Evolutionary conservation across 768 basidiomycete genomes (phyloP), one percentile per base, ranked within the genome.

Genomic region (Tephrocybe sp.): DNA sequence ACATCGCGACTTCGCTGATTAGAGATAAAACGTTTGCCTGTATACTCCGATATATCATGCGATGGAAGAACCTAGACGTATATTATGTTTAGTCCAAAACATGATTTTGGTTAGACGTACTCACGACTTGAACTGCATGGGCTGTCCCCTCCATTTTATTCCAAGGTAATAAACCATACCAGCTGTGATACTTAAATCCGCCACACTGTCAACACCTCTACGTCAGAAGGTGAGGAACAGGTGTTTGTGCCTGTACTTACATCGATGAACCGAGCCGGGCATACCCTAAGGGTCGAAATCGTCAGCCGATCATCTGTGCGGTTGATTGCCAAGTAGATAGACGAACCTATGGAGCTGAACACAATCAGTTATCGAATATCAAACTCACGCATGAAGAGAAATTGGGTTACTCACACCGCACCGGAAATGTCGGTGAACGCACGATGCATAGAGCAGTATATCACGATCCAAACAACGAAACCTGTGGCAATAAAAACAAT

Each of bases 101-200:
- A 24, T 8, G 16, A 2, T 16, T 5, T 11, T 3, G 7, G 11
- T n/a, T n/a, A 28, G 16, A 15, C 1, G 16, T 15, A 27, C 34
- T 47, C 24, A 47, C 45, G 22, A 2, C 19, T 47, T 47, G 1
- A 34, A 35, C 22, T 34, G 44, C 35, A 44, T 28, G 26, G 44
- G 24, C 26, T 37, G 45, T 9, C 45, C 45, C 16, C 25, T 47
- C n/a, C 26, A 18, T 24, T 16, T 47, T 2, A 47, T 37, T 2
- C 45, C 36, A 27, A 47, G 36, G 24, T 47, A 47, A n/a, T 25
- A 47, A 3, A 27, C 36, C 45, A 47, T 47, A 27, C 24, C 25
- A 9, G 24, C 35, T 4, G 45, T 37, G 27, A 47, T 47, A 18
- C 21, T 47, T 8, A 47, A 27, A 35, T 47, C 45, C 2, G 45